Evolutionary conservation across 2,329 filamentous ascomycete genomes (phyloP), one percentile per base, ranked within the genome.

Genomic region (Hypoxylon sp.): DNA sequence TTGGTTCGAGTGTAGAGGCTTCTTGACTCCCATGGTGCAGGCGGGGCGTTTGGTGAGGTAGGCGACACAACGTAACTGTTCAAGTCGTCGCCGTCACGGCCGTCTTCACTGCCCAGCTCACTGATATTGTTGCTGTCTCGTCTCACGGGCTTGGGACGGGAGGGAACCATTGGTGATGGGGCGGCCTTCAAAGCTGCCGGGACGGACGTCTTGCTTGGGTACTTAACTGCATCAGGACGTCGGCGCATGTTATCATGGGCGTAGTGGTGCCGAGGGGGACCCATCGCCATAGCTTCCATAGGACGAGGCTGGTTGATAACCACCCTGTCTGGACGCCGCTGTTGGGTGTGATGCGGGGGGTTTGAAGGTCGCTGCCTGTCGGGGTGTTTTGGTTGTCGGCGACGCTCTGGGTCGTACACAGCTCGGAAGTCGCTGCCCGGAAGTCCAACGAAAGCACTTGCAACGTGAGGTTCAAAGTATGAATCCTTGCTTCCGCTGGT

Each of bases 51-150:
- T 23, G 16, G 6, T 5, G 9, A 12, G 9, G 2, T 1, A 13
- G 61, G 62, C 8, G 63, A 65, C 16, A 64, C 62, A 4, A 23
- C 52, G 27, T 59, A 56, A 7, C 36, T 23, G 11, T 53, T 51
- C 34, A 51, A 35, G 7, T 23, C 20, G 7, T 20, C 29, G 2
- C 4, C 4, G 5, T 51, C 34, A 1, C 44, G 30, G 3, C 37
- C 52, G 2, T 60, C 55, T 9, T 61, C 56, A 27, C 51, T 51
- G 17, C 62, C 53, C 13, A 50, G 60, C 16, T 63, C 63, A 8
- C 61, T 65, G 6, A 67, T 45, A 2, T 61, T 55, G 15, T 66
- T 64, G 12, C 64, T 67, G 41, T 65, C 61, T 23, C 55, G 45
- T 2, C 61, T 56, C 3, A 59, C 45, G 15, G 44, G 19, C 9